Evolutionary conservation across 805 yeast genomes (phyloP).

Genomic region (Spathaspora girioi): DNA sequence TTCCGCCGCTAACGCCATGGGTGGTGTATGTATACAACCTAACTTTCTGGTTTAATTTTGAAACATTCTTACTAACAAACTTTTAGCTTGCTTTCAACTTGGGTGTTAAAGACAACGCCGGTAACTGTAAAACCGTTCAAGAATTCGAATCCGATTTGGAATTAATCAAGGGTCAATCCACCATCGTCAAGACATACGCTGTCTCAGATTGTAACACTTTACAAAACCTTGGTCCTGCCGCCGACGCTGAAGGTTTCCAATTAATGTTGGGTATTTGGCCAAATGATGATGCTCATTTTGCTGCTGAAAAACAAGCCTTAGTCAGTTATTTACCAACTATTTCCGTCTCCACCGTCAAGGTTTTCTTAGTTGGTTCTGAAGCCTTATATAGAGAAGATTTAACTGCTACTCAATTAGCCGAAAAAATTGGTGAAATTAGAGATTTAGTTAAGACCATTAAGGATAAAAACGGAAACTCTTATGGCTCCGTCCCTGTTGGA

Average conservation of each 20-base stretch:
- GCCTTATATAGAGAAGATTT: conserved; percentile 89
- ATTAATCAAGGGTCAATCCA: conserved; percentile 54
- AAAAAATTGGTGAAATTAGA: conserved; percentile 60
- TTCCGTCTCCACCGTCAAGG: conserved; percentile 65
- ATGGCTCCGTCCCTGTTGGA: conserved; percentile 73
- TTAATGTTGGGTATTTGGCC: conserved; percentile 92
- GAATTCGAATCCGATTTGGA: conserved; percentile 72
- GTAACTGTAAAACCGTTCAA: conserved; percentile 68
- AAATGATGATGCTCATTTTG: conserved; percentile 74
- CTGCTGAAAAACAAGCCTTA: conserved; percentile 72
- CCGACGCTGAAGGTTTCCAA: conserved; percentile 71
- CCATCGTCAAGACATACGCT: conserved; percentile 79
- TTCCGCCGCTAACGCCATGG: conserved; percentile 53
- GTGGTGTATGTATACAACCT: conserved; percentile 40
- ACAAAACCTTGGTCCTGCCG: conserved; percentile 81
- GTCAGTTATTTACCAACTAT: conserved; percentile 65
- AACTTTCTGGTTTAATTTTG: not conserved
- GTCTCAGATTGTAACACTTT: conserved; percentile 93
- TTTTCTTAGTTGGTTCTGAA: conserved; percentile 91
- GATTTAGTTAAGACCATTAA: conserved; percentile 53
- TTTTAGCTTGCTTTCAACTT: conserved; percentile 70
- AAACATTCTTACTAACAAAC: conserved; percentile 9
- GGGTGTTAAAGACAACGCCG: conserved; percentile 75
- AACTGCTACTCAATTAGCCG: conserved; percentile 71
- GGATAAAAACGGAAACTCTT: conserved; percentile 81